phyloP scores from a whole-genome alignment of 225 moss, liverwort and hornwort species.

The Anthoceros angustus region DNA sequence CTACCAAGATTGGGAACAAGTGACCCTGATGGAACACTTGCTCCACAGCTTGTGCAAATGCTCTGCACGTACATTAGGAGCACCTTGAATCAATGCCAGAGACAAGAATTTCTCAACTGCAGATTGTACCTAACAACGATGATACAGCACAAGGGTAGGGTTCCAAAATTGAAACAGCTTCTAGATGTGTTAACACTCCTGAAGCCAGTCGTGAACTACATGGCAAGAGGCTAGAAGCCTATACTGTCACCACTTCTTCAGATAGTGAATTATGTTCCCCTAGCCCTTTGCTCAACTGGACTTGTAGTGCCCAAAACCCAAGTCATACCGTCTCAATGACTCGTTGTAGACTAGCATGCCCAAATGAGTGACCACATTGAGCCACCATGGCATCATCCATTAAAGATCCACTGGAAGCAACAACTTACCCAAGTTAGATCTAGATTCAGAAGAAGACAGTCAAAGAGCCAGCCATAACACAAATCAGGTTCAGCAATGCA shows the following conservation, averaged over 20 bases:
- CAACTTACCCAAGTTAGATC: neutral
- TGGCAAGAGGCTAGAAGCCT: neutral
- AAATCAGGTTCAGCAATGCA: neutral
- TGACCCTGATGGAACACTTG: constrained; percentile 52
- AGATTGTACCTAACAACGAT: neutral
- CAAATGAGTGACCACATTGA: constrained; percentile 85
- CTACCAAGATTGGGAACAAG: constrained; percentile 81
- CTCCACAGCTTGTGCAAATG: constrained; percentile 69
- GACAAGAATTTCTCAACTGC: neutral
- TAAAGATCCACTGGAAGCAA: constrained; percentile 52
- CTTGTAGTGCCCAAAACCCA: neutral
- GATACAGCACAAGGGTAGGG: neutral
- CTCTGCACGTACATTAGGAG: constrained; percentile 31
- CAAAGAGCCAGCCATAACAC: neutral
- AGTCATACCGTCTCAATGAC: constrained; percentile 74
- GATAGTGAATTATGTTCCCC: neutral
- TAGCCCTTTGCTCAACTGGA: neutral
- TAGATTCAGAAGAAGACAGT: constrained; percentile 1
- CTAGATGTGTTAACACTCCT: neutral
- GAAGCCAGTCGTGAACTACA: neutral
- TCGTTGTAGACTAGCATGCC: constrained; percentile 62
- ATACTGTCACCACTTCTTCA: neutral
- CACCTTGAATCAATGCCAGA: neutral
- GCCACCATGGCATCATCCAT: constrained; percentile 91
- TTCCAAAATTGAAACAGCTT: neutral